Evolutionary conservation across 495 filamentous ascomycete genomes (phyloP).

Genomic region (Tuber aestivum): DNA sequence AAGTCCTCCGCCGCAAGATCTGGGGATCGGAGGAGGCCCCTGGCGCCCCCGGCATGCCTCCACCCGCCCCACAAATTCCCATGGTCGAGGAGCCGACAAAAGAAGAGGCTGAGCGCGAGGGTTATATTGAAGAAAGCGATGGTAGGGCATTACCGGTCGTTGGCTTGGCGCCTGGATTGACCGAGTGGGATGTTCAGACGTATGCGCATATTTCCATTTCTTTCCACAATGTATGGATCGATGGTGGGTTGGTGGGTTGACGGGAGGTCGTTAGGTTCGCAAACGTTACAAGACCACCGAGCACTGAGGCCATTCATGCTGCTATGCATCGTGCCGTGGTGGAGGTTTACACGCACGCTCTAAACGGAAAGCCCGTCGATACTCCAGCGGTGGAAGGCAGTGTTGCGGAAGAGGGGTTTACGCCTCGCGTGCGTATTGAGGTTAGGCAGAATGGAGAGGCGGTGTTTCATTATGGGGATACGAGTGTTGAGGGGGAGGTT

Average conservation of each 20-base stretch:
- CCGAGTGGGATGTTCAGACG: slow-evolving; percentile 29
- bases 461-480: slow-evolving; percentile 10
- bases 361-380: slow-evolving; percentile 12
- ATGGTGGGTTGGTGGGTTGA: neutral
- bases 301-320: neutral
- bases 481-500: slow-evolving; percentile 14
- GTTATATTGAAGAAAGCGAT: slow-evolving; percentile 31
- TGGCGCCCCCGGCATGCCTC: slow-evolving; percentile 1
- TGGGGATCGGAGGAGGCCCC: slow-evolving; percentile 23
- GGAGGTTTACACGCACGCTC: slow-evolving; percentile 20
- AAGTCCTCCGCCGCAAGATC: slow-evolving; percentile 28
- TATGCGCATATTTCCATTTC: slow-evolving; percentile 6
- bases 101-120: neutral
- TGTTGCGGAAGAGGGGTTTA: neutral
- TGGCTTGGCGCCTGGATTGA: slow-evolving; percentile 9
- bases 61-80: neutral
- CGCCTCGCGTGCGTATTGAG: slow-evolving; percentile 10
- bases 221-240: neutral
- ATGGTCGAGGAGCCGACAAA: neutral
- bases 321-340: slow-evolving; percentile 32
- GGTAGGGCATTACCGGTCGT: slow-evolving; percentile 20
- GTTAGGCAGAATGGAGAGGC: slow-evolving; percentile 13
- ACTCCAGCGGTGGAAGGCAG: neutral
- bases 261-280: neutral
- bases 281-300: neutral